Conservation (phyloP, 208 protist genomes). For the Leishmania guyanensis region DNA sequence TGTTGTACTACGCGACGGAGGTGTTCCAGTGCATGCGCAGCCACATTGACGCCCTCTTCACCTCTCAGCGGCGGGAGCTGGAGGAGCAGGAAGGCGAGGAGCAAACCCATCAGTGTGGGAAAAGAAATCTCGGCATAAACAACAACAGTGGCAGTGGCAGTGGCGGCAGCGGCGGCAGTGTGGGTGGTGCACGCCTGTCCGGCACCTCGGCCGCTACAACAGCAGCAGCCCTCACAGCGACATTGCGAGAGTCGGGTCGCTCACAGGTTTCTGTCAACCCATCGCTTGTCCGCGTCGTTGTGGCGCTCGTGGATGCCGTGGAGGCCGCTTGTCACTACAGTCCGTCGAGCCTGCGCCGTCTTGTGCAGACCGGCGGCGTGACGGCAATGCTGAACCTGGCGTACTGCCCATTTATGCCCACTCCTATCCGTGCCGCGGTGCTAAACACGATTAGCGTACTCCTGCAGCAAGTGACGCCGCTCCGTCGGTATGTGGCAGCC, state of each 20-base stretch:
- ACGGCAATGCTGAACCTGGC: constrained; percentile 71
- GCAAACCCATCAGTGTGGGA: constrained; percentile 8
- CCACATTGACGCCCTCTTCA: constrained; percentile 72
- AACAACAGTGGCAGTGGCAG: background rate
- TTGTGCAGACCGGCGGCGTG: constrained; percentile 79
- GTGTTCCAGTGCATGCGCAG: constrained; percentile 83
- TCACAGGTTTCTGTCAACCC: constrained; percentile 40
- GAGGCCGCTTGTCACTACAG: constrained; percentile 91
- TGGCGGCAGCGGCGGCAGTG: background rate
- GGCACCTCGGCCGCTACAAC: background rate
- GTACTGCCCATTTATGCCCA: constrained; percentile 71
- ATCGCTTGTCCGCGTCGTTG: constrained; percentile 50
- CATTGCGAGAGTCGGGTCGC: constrained; percentile 14
- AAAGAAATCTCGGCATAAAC: constrained; percentile 17
- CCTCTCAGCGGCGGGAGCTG: constrained; percentile 37
- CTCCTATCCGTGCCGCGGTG: constrained; percentile 64
- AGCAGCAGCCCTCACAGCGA: constrained; percentile 16
- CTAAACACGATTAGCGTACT: constrained; percentile 86
- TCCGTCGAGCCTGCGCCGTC: constrained; percentile 56
- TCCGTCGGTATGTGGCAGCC: constrained; percentile 36
- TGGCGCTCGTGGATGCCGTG: constrained; percentile 75
- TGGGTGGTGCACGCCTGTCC: background rate
- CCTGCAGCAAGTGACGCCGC: constrained; percentile 84
- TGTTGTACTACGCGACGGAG: constrained; percentile 82
- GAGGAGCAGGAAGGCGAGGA: constrained; percentile 17